Conservation (phyloP, 1,284 basidiomycete genomes). For the Ceratobasidium sp. region DNA sequence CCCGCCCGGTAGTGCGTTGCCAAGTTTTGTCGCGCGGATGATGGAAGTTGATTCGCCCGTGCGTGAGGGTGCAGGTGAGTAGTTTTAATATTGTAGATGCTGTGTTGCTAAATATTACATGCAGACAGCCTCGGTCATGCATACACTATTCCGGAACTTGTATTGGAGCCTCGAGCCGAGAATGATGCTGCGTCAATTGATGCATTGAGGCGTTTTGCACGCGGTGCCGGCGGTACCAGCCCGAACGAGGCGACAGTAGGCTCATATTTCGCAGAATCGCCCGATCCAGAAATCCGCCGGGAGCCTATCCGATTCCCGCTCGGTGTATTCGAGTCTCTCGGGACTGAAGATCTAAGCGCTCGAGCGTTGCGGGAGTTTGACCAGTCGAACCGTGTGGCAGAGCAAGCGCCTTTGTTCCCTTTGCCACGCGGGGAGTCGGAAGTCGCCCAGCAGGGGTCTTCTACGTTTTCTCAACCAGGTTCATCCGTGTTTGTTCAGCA, state of each 20-base stretch:
- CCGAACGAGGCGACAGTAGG: background rate
- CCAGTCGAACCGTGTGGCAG: background rate
- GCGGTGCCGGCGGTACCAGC: background rate
- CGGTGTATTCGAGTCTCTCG: background rate
- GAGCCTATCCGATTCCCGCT: conserved; percentile 22
- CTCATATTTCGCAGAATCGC: conserved; percentile 18
- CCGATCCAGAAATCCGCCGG: conserved; percentile 11
- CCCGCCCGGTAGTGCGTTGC: conserved; percentile 29
- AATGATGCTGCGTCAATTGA: conserved; percentile 20
- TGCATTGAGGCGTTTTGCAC: conserved; percentile 28
- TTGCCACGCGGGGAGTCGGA: background rate
- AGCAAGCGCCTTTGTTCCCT: background rate
- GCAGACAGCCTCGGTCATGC: background rate
- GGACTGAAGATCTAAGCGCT: conserved; percentile 6
- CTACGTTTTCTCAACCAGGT: background rate
- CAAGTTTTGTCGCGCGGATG: conserved; percentile 38
- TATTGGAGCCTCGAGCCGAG: conserved; percentile 24
- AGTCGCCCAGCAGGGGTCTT: conserved; percentile 11
- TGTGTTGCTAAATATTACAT: conserved; percentile 3
- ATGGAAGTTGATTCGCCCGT: conserved; percentile 40
- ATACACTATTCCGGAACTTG: conserved; percentile 29
- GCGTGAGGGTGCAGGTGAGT: conserved; percentile 23
- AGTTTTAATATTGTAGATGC: background rate
- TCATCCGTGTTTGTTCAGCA: background rate
- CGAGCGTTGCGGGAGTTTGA: conserved; percentile 4